phyloP scores from a whole-genome alignment of 2,329 filamentous ascomycete species.

The Epichloe uncinata region DNA sequence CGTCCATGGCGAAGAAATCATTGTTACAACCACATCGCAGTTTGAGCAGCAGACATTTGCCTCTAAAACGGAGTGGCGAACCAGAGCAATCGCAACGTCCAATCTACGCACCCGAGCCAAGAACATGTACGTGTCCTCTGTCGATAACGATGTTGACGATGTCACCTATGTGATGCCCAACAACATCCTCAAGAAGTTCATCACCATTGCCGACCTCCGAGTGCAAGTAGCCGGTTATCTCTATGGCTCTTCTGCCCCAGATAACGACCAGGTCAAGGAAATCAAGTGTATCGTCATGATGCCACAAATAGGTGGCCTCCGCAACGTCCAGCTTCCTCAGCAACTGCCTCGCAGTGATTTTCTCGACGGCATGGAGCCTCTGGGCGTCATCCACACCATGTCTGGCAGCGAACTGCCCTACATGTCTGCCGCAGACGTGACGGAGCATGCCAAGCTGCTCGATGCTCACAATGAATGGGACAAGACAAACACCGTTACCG shows the following conservation, averaged over 20 bases:
- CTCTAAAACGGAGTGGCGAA: slow-evolving; percentile 98
- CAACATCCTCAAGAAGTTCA: slow-evolving; percentile 96
- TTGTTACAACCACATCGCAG: slow-evolving; percentile 94
- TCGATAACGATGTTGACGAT: slow-evolving; percentile 82
- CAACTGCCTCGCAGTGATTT: slow-evolving; percentile 87
- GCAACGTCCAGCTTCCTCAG: slow-evolving; percentile 81
- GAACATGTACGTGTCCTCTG: slow-evolving; percentile 97
- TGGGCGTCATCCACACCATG: slow-evolving; percentile 90
- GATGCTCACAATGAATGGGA: slow-evolving; percentile 57
- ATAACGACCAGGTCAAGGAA: slow-evolving; percentile 96
- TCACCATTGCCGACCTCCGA: slow-evolving; percentile 89
- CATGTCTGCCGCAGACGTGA: slow-evolving; percentile 92
- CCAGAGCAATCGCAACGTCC: slow-evolving; percentile 87
- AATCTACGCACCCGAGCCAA: slow-evolving; percentile 89
- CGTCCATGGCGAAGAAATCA: slow-evolving; percentile 90
- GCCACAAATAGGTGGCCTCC: slow-evolving; percentile 86
- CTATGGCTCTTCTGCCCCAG: slow-evolving; percentile 81
- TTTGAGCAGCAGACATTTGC: slow-evolving; percentile 97
- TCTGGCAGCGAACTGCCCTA: slow-evolving; percentile 91
- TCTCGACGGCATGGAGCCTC: slow-evolving; percentile 71
- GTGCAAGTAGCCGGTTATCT: slow-evolving; percentile 95
- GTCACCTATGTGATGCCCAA: slow-evolving; percentile 98
- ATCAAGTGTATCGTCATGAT: slow-evolving; percentile 95
- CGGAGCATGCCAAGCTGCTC: slow-evolving; percentile 82
- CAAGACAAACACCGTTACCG: slow-evolving; percentile 78